Base-by-base conservation (phyloP, 2,329 filamentous ascomycete species). In the Aureobasidium zeae region DNA sequence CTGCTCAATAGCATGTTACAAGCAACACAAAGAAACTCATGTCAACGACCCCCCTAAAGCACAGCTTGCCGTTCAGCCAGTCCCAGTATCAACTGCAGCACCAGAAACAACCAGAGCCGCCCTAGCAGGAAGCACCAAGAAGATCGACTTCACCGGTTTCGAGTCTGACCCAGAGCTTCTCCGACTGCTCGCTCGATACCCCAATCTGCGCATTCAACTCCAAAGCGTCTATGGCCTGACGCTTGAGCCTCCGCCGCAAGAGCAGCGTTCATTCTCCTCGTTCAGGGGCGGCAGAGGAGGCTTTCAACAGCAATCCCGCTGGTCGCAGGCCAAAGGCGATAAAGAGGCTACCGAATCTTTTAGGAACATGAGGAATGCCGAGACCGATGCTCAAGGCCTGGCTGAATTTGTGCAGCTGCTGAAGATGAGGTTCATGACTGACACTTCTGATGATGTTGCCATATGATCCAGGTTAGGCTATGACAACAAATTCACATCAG, bases 341-440 rank as follows among this genome's bases (percentile, higher is more conserved):
- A 54, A 55, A 32, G 58, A 62, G 37, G 61, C 54, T 2, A 41
- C 55, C 32, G 49, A 51, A 15, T 38, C 55, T 24, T 47, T 62
- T 7, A 52, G 49, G 31, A 54, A 49, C 31, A 53, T 59, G 53
- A 53, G 57, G 31, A 45, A 13, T 11, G 51, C 56, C 13, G 53
- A 53, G 5, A 58, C 55, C 1, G 55, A 56, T 12, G 55, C 57
- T 32, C 62, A 65, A 24, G 65, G 59, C 1, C 57, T 70, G 53
- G 52, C 49, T 4, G 64, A 67, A 34, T 70, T 69, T 51, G 59
- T 63, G 13, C 60, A 65, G 45, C 46, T 71, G 43, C 60, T 70
- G 43, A 61, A 57, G 33, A 53, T 70, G 49, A 64, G 63, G 24
- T 59, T 69, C 47, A 57, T 53, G 1, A 35, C 36, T 9, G 38